Base-by-base conservation (phyloP, 108 stramenopile genomes). In the Nitzschia putrida region DNA sequence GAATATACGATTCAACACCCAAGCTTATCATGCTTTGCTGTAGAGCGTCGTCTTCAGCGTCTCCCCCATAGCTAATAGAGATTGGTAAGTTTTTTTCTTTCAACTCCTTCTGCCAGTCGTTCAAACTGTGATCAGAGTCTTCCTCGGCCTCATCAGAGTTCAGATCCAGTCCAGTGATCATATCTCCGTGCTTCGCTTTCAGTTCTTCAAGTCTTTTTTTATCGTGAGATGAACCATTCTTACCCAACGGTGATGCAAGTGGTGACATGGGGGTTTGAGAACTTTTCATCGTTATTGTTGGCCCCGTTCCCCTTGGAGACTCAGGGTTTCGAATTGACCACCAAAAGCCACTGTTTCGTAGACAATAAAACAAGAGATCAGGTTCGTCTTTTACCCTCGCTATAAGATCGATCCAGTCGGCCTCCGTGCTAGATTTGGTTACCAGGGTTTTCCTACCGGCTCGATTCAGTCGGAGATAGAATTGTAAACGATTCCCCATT, bases 1-100 rank as follows among this genome's bases (percentile, higher is more conserved):
- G 57, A 12, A 71, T 51, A 20, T 71, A 71, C 49, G 69, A 61
- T 22, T 61, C 50, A n/a, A 44, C 49, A 39, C 69, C 69, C n/a
- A 51, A 51, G 11, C 57, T 58, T 21, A 50, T n/a, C 37, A 40
- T 40, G 52, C 47, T 63, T 14, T 23, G n/a, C 3, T 45, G 42
- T 23, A 47, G 10, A 22, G 43, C 23, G 3, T 63, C 44, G 11
- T 9, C 12, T 12, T 63, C 23, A 18, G 47, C 6, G 18, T 49
- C 47, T 3, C 6, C 47, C 18, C 47, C 47, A 18, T 6, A 16
- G 14, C 47, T 18, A 45, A 63, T 23, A 44, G 61, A 3, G 14
- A 4, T 49, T 49, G 61, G 61, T 21, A 63, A 43, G 44, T 63
- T 18, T 18, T 45, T 18, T 18, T 41, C 42, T 23, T 63, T 43